Percentiles rank a stretch among this genome's conserved stretches.
These are phyloP conservation scores for Sanghuangporus baumii DNA, from an alignment of 1,284 basidiomycete genomes.

Conservation along the genomic window DNA sequence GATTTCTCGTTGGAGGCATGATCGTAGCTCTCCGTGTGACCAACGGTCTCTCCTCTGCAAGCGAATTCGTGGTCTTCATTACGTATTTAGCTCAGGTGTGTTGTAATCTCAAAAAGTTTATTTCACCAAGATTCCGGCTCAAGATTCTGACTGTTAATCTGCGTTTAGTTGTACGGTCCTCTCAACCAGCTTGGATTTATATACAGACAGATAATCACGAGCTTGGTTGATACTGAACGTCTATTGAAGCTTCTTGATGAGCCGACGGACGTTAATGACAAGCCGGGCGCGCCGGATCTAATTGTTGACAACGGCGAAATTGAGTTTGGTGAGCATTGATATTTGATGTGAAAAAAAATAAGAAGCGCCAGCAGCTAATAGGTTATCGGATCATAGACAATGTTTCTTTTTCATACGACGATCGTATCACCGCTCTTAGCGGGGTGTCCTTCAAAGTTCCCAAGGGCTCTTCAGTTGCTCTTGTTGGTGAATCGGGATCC, in stretches of 20 bases:
- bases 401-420: slow-evolving; percentile 81
- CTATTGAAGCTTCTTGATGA: slow-evolving; percentile 71
- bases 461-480: slow-evolving; percentile 73
- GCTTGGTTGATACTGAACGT: slow-evolving; percentile 76
- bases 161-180: slow-evolving; percentile 58
- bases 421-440: slow-evolving; percentile 63
- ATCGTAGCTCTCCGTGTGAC: slow-evolving; percentile 68
- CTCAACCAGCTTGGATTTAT: slow-evolving; percentile 70
- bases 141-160: slow-evolving; percentile 15
- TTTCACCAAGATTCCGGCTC: background rate
- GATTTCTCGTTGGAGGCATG: slow-evolving; percentile 72
- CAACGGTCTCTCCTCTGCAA: slow-evolving; percentile 39
- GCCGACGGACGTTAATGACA: slow-evolving; percentile 78
- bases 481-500: slow-evolving; percentile 77
- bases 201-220: slow-evolving; percentile 69
- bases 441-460: slow-evolving; percentile 82
- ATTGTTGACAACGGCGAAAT: slow-evolving; percentile 72
- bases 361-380: slow-evolving; percentile 4
- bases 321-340: slow-evolving; percentile 62
- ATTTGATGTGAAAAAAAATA: background rate
- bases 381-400: slow-evolving; percentile 46
- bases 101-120: slow-evolving; percentile 17
- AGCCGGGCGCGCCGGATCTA: slow-evolving; percentile 69
- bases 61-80: slow-evolving; percentile 74
- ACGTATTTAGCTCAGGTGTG: slow-evolving; percentile 72